phyloP scores from a whole-genome alignment of 208 protist species.

The Acanthamoeba lenticulata region DNA sequence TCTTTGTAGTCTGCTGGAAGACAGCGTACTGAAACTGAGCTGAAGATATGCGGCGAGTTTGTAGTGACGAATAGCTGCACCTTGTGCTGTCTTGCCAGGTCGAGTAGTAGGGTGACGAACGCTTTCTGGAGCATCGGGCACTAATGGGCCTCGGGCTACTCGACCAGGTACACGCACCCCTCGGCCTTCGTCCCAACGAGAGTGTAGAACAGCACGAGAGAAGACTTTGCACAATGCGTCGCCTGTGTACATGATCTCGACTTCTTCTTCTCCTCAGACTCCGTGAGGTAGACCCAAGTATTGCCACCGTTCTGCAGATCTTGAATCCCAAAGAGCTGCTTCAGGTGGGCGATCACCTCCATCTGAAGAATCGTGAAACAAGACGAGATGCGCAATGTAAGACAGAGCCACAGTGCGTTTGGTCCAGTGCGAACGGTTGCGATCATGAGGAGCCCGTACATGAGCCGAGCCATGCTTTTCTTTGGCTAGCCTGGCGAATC shows the following conservation, averaged over 20 bases:
- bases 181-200: not conserved
- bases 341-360: not conserved
- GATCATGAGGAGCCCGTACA: not conserved
- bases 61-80: not conserved
- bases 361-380: not conserved
- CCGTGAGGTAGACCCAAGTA: not conserved
- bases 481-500: not conserved
- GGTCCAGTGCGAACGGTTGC: not conserved
- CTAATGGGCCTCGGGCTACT: not conserved
- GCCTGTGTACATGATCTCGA: not conserved
- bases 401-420: not conserved
- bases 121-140: not conserved
- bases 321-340: not conserved
- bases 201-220: not conserved
- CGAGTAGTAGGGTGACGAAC: not conserved
- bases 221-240: not conserved
- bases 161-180: constrained; percentile 9
- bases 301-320: not conserved
- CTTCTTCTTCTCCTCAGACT: not conserved
- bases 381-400: too few species aligned
- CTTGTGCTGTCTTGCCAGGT: not conserved
- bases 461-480: not conserved
- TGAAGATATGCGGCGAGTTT: not conserved
- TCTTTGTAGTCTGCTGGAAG: not conserved
- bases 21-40: not conserved